Base-by-base conservation (phyloP, 176 grass and related monocot species). In the Eragrostis curvula region DNA sequence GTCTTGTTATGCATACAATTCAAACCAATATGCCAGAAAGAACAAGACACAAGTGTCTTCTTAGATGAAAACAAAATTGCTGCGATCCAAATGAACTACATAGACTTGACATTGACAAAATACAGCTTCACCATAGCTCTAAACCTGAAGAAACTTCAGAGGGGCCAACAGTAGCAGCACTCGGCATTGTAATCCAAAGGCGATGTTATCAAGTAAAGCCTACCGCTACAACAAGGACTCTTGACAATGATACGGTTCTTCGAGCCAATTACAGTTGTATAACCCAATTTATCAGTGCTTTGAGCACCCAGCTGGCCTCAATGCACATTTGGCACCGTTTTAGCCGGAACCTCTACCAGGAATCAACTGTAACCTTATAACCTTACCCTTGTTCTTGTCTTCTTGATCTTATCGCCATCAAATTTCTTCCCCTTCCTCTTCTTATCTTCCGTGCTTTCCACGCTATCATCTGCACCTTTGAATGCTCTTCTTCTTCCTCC, bases 401-500 rank as follows among this genome's bases (percentile, higher is more conserved):
- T 88, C 82, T 94, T 88, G 70, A 50, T 40, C 79, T 87, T 86
- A 24, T 75, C 48, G 5, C 52, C 71, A 47, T 27, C 83, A 2
- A 18, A 49, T 59, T 87, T 90, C 73, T 82, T 79, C 5, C 55
- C 70, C 29, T 72, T 82, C 69, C 49, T 86, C 61, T 78, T 93
- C 81, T 85, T 67, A 40, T 80, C 77, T 66, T 85, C 81, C 29
- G 42, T 25, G 27, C 16, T 78, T 63, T 30, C 58, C n/a, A 84
- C 71, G 50, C 6, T 50, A 78, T 91, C 86, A 64, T 43, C 48
- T 15, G 18, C 51, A 45, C 17, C 71, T 61, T 68, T 86, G 24
- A n/a, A 61, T 45, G 41, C 84, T 68, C 43, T 86, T 95, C 53
- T 83, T 84, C 12, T 80, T 92, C 76, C 82, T 79, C 24, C 70